These are phyloP conservation scores for Alnus glutinosa DNA, from an alignment of 306 rosid genomes.

Conservation along the genomic window DNA sequence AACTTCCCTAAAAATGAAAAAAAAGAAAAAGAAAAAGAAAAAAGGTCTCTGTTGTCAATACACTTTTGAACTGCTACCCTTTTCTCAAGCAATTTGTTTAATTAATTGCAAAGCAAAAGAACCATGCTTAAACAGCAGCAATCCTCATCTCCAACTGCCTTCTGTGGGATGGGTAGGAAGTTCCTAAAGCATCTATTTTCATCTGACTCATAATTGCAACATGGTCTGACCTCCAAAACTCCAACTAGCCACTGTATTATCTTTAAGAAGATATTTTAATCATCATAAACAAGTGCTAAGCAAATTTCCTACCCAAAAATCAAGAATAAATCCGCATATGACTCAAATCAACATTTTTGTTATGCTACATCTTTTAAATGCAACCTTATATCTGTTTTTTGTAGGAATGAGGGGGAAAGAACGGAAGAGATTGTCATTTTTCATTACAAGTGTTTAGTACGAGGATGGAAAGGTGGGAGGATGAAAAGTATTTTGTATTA, in stretches of 20 bases:
- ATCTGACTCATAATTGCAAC: too few species aligned
- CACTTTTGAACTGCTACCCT: background rate
- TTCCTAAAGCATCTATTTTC: too few species aligned
- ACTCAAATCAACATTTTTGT: background rate
- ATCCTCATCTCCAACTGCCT: background rate
- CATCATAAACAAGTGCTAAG: background rate
- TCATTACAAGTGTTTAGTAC: background rate
- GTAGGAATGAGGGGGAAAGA: background rate
- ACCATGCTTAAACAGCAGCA: background rate
- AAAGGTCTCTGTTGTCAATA: background rate
- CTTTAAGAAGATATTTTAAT: background rate
- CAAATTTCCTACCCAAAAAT: background rate
- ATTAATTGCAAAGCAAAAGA: conserved; percentile 2
- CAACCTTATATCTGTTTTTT: background rate
- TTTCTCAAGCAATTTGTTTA: background rate
- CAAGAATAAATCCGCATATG: background rate
- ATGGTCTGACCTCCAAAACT: background rate
- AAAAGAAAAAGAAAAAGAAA: background rate
- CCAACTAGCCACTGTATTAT: background rate
- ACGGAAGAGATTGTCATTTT: too few species aligned
- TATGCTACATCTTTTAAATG: background rate
- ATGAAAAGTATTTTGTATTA: too few species aligned
- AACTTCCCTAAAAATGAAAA: background rate
- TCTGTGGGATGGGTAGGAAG: too few species aligned
- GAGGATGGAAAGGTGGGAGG: background rate